Evolutionary conservation across 1,284 basidiomycete species (phyloP), one percentile per base, ranked within the genome.

Genomic region (Ganoderma lucidum): DNA sequence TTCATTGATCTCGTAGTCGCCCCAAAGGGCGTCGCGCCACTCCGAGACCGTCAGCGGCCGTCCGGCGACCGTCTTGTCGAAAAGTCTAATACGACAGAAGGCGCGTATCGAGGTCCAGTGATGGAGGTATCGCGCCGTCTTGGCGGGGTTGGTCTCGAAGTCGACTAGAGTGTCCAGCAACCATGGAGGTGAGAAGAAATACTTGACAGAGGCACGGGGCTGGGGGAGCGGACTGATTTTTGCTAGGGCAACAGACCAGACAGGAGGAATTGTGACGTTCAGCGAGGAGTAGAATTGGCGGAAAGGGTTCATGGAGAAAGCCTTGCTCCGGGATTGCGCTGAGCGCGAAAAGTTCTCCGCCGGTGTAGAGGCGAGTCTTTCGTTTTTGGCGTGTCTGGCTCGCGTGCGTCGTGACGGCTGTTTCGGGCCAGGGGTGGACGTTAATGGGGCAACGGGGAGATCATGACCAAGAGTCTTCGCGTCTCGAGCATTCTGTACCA

Each of bases 21-120:
- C 70, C 58, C 42, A 68, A 0, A 71, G 64, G 6, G 56, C 60
- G 28, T 65, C 56, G 5, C 69, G 59, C 69, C 63, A 70, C 39
- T 68, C 66, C 12, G 69, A 32, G 10, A 66, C 45, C 19, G 41
- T 67, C 19, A 70, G 45, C 1, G 66, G 66, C 8, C 41, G 59
- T n/a, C 66, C 66, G 6, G 55, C 56, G 2, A 63, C 12, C 8
- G 61, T 63, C 2, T 17, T 55, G 42, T 71, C 66, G 42, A 71
- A 62, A 9, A 68, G 55, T 0, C 64, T 61, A 2, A 60, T 6
- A 17, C 42, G 60, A 32, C 66, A 71, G 55, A 68, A 68, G 1
- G 42, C 23, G 3, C 63, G 60, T 35, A 71, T 66, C 8, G 35
- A 5, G 19, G 63, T 45, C 28, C 55, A 15, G 12, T 69, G 56